Conservation (phyloP, 345 rosid genomes). For the Melastoma malabathricum region DNA sequence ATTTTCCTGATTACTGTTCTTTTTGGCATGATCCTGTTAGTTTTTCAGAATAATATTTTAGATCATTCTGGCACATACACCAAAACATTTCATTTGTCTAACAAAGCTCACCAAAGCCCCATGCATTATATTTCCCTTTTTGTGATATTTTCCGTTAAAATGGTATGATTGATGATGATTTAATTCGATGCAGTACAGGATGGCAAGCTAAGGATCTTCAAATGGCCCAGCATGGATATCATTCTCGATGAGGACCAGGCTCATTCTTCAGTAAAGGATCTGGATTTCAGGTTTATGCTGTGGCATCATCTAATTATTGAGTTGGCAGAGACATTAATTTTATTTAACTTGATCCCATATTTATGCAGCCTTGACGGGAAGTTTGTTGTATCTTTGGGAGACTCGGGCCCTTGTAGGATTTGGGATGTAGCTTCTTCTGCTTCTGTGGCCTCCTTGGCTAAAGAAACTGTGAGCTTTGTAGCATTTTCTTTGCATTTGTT, state of each 20-base stretch:
- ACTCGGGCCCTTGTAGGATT: conserved; percentile 61
- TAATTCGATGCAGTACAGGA: conserved; percentile 72
- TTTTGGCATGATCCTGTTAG: too few species aligned
- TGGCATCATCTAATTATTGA: conserved; percentile 5
- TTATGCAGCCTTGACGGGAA: conserved; percentile 67
- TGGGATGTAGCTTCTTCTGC: conserved; percentile 63
- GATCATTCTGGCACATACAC: too few species aligned
- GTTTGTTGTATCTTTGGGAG: conserved; percentile 66
- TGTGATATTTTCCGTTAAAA: neutral
- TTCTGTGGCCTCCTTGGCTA: conserved; percentile 48
- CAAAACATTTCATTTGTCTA: neutral
- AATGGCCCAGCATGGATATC: conserved; percentile 81
- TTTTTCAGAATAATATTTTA: too few species aligned
- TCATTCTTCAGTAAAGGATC: conserved; percentile 49
- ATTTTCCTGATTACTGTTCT: neutral
- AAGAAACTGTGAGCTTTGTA: conserved; percentile 39
- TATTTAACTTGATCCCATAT: neutral
- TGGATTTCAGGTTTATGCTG: conserved; percentile 58
- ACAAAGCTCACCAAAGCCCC: neutral
- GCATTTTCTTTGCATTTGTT: neutral
- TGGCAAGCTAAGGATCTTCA: conserved; percentile 70
- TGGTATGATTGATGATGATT: conserved; percentile 20
- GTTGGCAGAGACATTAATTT: neutral
- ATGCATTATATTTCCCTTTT: neutral
- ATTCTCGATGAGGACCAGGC: conserved; percentile 52